phyloP scores from a whole-genome alignment of 169 alveolate genomes.

The Plasmodium fragile region DNA sequence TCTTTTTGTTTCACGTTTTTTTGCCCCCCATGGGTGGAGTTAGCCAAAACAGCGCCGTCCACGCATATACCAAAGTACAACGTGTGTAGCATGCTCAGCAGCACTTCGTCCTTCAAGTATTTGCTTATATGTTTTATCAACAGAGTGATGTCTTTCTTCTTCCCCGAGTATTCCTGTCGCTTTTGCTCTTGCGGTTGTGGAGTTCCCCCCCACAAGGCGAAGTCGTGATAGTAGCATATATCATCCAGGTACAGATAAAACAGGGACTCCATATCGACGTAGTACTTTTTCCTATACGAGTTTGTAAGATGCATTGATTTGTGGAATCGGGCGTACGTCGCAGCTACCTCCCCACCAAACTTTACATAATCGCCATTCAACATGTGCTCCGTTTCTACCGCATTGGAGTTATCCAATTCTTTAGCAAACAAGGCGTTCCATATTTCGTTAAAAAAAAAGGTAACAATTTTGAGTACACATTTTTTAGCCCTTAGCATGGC shows the following conservation, averaged over 20 bases:
- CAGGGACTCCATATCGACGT: constrained; percentile 40
- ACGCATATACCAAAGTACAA: constrained; percentile 29
- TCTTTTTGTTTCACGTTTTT: background rate
- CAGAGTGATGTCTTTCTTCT: constrained; percentile 28
- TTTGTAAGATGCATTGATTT: constrained; percentile 6
- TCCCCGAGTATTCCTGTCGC: background rate
- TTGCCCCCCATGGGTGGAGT: background rate
- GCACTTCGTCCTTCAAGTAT: constrained; percentile 44
- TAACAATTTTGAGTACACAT: constrained; percentile 11
- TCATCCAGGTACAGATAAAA: constrained; percentile 55
- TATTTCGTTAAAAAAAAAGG: constrained; percentile 63
- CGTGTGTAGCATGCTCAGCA: constrained; percentile 14
- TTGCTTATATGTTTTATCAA: constrained; percentile 40
- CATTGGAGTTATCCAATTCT: background rate
- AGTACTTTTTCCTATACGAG: constrained; percentile 31
- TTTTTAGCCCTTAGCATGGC: constrained; percentile 14
- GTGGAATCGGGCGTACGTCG: constrained; percentile 28
- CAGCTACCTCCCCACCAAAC: background rate
- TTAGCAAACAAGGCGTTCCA: constrained; percentile 46
- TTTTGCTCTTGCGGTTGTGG: background rate
- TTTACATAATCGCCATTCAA: background rate
- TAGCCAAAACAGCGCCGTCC: background rate
- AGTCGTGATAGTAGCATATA: constrained; percentile 66
- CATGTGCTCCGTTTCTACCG: background rate
- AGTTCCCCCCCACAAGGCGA: background rate